Percentiles rank a stretch among this genome's conserved stretches.
Conservation (phyloP, 2,329 filamentous ascomycete species). For the Colletotrichum sansevieriae region DNA sequence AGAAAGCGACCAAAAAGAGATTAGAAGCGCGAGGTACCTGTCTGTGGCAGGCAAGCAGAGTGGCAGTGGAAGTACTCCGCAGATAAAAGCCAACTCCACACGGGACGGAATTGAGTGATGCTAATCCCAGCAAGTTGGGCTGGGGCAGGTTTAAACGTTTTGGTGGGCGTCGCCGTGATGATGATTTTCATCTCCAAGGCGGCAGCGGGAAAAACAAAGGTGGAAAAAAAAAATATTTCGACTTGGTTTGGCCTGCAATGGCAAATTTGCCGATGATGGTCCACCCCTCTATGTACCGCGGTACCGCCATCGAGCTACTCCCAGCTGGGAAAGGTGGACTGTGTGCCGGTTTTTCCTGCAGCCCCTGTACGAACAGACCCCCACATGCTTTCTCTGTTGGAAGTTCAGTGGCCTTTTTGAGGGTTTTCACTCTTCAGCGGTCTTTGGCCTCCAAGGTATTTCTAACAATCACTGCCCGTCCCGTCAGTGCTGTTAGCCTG, state of each 20-base stretch:
- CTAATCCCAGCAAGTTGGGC: conserved; percentile 30
- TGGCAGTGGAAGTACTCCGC: conserved; percentile 7
- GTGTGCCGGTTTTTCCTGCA: neutral
- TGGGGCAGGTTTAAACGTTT: conserved; percentile 1
- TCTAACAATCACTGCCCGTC: neutral
- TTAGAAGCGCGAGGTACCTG: conserved; percentile 3
- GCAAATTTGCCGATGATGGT: conserved; percentile 33
- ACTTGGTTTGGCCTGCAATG: conserved; percentile 19
- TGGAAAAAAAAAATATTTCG: conserved; percentile 5
- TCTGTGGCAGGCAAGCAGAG: neutral
- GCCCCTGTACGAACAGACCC: conserved; percentile 8
- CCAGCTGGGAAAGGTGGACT: neutral
- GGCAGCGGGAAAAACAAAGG: conserved; percentile 4
- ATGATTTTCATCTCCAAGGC: conserved; percentile 13
- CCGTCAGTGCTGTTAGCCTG: neutral
- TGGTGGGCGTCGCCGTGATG: conserved; percentile 12
- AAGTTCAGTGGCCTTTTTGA: too few species aligned
- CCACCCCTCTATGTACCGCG: conserved; percentile 8
- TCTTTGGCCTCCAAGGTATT: neutral
- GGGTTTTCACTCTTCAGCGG: neutral
- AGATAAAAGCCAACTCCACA: conserved; percentile 11
- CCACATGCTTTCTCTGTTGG: neutral
- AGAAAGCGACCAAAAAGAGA: neutral
- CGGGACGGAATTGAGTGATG: conserved; percentile 35
- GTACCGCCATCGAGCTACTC: neutral